Base-by-base conservation (phyloP, 768 basidiomycete species). In the Boletus rufocinnamomeus region DNA sequence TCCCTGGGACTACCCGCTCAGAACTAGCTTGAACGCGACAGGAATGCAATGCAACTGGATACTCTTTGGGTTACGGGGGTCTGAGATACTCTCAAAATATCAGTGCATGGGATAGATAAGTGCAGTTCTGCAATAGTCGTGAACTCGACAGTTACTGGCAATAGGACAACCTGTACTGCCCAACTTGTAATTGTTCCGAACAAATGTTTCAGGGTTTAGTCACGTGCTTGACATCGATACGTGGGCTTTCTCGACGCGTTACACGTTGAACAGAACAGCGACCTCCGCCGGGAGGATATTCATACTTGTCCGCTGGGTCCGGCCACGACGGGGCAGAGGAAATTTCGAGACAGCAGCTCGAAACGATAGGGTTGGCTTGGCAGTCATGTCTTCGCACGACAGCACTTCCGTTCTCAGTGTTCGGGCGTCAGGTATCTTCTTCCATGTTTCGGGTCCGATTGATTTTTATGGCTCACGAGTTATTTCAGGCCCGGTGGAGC, bases 401-500 rank as follows among this genome's bases (percentile, higher is more conserved):
- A 52, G 37, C 34, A 35, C 52, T 50, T 72, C 70, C 3, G 44
- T 65, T 16, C 50, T 54, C 54, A 69, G 69, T 43, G 44, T 61
- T 47, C 63, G 58, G 46, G 19, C 63, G 10, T 50, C 63, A 51
- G 65, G 66, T 71, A 51, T 49, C 3, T 44, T 38, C 16, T 19
- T 27, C 11, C 27, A 6, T 44, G 17, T 28, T 17, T 47, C 51
- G 23, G 23, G 28, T 27, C 30, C 14, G 43, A 41, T 27, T 2
- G 11, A 43, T 25, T 38, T 52, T 43, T 14, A n/a, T 43, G 13
- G 41, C 52, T 70, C n/a, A 68, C 2, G 13, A 34, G 34, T 46
- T 25, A 19, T 53, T 53, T 50, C 46, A 73, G 72, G 62, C n/a
- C 44, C 57, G 6, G 63, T 52, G n/a, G 76, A 76, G 37, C 81